Evolutionary conservation across 2,329 filamentous ascomycete species (phyloP).

Genomic region (Curvularia spicifera): DNA sequence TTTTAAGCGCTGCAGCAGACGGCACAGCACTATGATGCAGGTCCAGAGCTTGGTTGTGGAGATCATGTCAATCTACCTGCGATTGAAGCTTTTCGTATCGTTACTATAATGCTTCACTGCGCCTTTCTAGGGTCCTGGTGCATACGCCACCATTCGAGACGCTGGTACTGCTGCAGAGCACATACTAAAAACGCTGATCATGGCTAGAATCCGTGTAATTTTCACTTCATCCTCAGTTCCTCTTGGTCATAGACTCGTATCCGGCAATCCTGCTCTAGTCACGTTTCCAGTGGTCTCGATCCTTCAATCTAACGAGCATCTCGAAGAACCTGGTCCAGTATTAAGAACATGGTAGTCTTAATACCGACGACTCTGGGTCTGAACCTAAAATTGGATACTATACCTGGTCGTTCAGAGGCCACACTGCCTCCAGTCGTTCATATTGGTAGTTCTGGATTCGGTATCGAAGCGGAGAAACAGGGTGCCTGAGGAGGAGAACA

Average conservation of each 20-base stretch:
- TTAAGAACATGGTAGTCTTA: conserved; percentile 29
- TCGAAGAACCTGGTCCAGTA: conserved; percentile 22
- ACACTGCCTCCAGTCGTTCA: conserved; percentile 14
- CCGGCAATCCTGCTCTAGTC: conserved; percentile 8
- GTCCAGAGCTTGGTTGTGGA: conserved; percentile 28
- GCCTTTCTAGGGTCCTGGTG: conserved; percentile 15
- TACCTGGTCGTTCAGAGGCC: conserved; percentile 25
- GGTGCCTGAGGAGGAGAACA: conserved; percentile 16
- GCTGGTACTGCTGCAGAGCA: conserved; percentile 4
- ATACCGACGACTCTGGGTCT: conserved; percentile 24
- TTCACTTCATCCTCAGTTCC: neutral
- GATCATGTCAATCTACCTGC: conserved; percentile 32
- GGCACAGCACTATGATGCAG: conserved; percentile 20
- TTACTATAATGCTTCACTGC: conserved; percentile 32
- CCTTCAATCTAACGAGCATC: conserved; percentile 33
- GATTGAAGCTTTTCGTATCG: conserved; percentile 45
- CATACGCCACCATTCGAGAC: conserved; percentile 12
- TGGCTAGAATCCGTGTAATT: neutral
- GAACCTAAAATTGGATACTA: conserved; percentile 34
- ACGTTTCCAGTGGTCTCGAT: conserved; percentile 18
- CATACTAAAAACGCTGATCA: conserved; percentile 1
- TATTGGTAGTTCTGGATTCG: neutral
- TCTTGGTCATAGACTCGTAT: conserved; percentile 1
- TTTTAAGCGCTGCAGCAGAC: conserved; percentile 29
- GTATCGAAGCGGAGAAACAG: conserved; percentile 21